Percentiles rank a stretch among this genome's conserved stretches.
Conservation (phyloP, 106 monocot genomes). For the Narthecium ossifragum region DNA sequence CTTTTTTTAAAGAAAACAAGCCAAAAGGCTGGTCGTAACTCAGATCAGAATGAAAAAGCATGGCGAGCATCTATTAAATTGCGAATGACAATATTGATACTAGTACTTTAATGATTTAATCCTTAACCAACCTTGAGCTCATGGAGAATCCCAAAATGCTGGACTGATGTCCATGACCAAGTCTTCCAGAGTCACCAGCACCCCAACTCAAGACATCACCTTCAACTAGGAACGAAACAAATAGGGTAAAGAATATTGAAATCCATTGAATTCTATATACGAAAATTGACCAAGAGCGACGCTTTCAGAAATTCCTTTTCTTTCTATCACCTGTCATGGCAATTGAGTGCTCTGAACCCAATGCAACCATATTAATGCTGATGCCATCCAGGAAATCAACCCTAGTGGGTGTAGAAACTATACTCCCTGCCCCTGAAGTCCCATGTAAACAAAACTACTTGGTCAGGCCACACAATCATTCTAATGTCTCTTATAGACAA, state of each 20-base stretch:
- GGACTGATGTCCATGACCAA: slow-evolving; percentile 85
- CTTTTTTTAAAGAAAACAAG: too few relatives aligned
- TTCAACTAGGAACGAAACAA: slow-evolving; percentile 34
- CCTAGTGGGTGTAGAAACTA: slow-evolving; percentile 50
- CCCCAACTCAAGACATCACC: slow-evolving; percentile 91
- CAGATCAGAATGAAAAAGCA: too few relatives aligned
- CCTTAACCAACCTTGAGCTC: slow-evolving; percentile 63
- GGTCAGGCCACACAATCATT: too few relatives aligned
- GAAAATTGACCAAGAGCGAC: too few relatives aligned
- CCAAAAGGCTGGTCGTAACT: too few relatives aligned
- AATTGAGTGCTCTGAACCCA: slow-evolving; percentile 94
- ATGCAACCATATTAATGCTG: slow-evolving; percentile 49
- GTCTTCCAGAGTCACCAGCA: slow-evolving; percentile 77
- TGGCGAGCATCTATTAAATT: too few relatives aligned
- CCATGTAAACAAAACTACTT: too few relatives aligned
- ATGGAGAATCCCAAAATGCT: slow-evolving; percentile 61
- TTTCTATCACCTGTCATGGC: slow-evolving; percentile 68
- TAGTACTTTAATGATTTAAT: too few relatives aligned
- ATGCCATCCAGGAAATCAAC: slow-evolving; percentile 68
- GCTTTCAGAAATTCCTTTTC: too few relatives aligned
- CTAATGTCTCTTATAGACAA: too few relatives aligned
- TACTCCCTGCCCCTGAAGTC: slow-evolving; percentile 36
- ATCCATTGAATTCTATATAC: too few relatives aligned
- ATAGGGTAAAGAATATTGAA: not conserved
- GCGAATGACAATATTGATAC: too few relatives aligned